These are phyloP conservation scores for Leucosporidium creatinivorum DNA, from an alignment of 768 basidiomycete species.

Conservation along the genomic window DNA sequence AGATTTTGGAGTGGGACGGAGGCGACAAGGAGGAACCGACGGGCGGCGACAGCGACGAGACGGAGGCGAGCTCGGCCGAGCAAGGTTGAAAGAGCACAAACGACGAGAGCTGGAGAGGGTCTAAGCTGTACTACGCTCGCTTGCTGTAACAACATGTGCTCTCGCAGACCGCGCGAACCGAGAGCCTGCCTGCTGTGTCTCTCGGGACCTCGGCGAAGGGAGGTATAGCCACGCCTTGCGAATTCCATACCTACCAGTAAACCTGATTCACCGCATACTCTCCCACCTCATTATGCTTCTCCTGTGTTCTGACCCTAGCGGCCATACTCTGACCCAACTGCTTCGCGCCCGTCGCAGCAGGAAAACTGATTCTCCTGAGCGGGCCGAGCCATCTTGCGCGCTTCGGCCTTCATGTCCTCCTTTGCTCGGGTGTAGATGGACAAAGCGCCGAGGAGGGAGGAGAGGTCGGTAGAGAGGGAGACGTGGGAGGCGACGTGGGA, in stretches of 20 bases:
- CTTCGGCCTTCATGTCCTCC: constrained; percentile 9
- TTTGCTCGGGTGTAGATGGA: constrained; percentile 19
- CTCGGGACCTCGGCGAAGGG: no score
- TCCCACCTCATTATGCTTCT: constrained; percentile 31
- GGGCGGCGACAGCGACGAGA: no score
- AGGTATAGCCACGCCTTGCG: no score
- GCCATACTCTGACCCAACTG: constrained; percentile 20
- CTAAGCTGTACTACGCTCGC: no score
- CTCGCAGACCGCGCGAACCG: no score
- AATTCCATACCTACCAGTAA: constrained; percentile 1
- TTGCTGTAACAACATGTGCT: no score
- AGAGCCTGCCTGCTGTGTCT: no score
- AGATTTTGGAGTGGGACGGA: no score
- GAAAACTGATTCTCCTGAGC: not conserved
- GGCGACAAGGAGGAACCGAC: no score
- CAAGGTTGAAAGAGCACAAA: no score
- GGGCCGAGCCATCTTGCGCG: not conserved
- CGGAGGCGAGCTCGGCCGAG: no score
- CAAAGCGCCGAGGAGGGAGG: constrained; percentile 25
- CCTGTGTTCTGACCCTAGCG: constrained; percentile 24
- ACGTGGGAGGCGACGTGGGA: constrained; percentile 20
- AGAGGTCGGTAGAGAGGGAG: constrained; percentile 17
- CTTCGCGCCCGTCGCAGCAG: constrained; percentile 9
- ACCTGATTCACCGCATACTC: constrained; percentile 25
- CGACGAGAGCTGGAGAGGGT: no score